These are phyloP conservation scores for Geopyxis carbonaria DNA, from an alignment of 495 filamentous ascomycete genomes.

Conservation along the genomic window DNA sequence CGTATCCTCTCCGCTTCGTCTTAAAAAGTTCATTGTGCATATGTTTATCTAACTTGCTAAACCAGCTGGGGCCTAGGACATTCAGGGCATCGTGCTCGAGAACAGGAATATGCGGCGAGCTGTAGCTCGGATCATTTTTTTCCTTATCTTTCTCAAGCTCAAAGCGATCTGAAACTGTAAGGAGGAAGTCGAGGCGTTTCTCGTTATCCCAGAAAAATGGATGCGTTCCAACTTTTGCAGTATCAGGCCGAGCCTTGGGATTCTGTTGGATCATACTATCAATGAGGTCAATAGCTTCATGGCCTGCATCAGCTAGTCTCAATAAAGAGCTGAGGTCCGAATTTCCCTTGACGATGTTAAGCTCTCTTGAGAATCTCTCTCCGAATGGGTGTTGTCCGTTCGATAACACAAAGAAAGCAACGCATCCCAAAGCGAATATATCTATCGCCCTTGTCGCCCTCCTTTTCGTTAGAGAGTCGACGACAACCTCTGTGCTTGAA, in stretches of 20 bases:
- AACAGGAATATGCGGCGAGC: slow-evolving; percentile 41
- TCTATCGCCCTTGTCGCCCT: slow-evolving; percentile 90
- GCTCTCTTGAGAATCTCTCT: slow-evolving; percentile 84
- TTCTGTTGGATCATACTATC: slow-evolving; percentile 61
- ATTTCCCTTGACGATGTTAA: slow-evolving; percentile 81
- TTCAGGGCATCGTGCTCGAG: slow-evolving; percentile 41
- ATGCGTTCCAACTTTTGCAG: slow-evolving; percentile 64
- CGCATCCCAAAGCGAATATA: slow-evolving; percentile 87
- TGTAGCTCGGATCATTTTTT: slow-evolving; percentile 44
- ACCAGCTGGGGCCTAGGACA: slow-evolving; percentile 46
- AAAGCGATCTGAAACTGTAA: slow-evolving; percentile 86
- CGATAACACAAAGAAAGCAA: slow-evolving; percentile 92
- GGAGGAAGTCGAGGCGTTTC: slow-evolving; percentile 76
- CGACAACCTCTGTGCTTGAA: slow-evolving; percentile 37
- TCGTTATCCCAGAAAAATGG: slow-evolving; percentile 91
- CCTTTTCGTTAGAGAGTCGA: slow-evolving; percentile 49
- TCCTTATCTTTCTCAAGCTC: slow-evolving; percentile 85
- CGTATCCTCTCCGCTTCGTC: slow-evolving; percentile 84
- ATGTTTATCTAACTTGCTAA: slow-evolving; percentile 47
- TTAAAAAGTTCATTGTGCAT: slow-evolving; percentile 73
- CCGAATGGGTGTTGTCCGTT: slow-evolving; percentile 87
- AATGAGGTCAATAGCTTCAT: slow-evolving; percentile 75
- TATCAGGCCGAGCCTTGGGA: slow-evolving; percentile 49
- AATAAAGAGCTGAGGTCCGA: slow-evolving; percentile 44
- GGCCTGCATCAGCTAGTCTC: slow-evolving; percentile 53